A percentile compares a stretch with the other conserved stretches of the same genome.
Conservation (phyloP, 345 rosid genomes). For the Citrus sinensis region DVS_A1.0 CM039168.1:6083001-6083500, state of each 20-base stretch:
- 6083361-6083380: constrained; percentile 25
- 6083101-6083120: too few species aligned
- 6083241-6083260: constrained; percentile 25
- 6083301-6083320: constrained; percentile 14
- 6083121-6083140: background rate
- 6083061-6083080: too few species aligned
- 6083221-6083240: constrained; percentile 25
- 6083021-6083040: too few species aligned
- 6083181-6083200: too few species aligned
- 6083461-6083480: constrained; percentile 25
- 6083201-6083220: background rate
- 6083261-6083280: background rate
- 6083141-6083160: too few species aligned
- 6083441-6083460: constrained; percentile 28
- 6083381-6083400: constrained; percentile 6
- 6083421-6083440: background rate
- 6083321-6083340: constrained; percentile 28
- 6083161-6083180: too few species aligned
- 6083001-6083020: too few species aligned
- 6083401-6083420: constrained; percentile 5
- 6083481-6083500: constrained; percentile 16
- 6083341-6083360: constrained; percentile 18
- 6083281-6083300: constrained; percentile 3
- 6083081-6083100: too few species aligned
- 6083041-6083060: too few species aligned